phyloP scores from a whole-genome alignment of 306 rosid genomes.

The Abrus pulchellus region DNA sequence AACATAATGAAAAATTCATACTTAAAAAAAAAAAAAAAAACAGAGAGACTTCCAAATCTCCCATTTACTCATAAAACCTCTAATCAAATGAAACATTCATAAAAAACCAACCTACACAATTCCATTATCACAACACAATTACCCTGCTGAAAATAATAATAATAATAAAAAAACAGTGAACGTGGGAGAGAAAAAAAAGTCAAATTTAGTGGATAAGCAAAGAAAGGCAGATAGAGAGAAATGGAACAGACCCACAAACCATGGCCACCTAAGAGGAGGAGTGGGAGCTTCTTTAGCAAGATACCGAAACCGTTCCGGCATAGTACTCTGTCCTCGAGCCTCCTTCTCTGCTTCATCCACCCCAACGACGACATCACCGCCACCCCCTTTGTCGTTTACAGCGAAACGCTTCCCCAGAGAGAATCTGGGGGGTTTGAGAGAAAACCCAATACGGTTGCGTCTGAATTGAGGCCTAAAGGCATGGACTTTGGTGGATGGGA shows the following conservation, averaged over 20 bases:
- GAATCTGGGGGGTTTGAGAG: conserved; percentile 48
- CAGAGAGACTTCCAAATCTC: background rate
- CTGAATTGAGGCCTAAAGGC: conserved; percentile 38
- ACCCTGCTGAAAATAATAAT: background rate
- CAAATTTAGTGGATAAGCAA: background rate
- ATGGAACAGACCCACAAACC: conserved; percentile 67
- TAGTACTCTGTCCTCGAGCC: conserved; percentile 66
- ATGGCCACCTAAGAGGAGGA: conserved; percentile 86
- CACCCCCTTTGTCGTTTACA: conserved; percentile 25
- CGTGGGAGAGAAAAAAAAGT: conserved; percentile 1
- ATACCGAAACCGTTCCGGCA: conserved; percentile 85
- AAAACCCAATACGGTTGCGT: conserved; percentile 43
- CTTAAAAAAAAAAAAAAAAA: background rate
- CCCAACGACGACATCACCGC: conserved; percentile 33
- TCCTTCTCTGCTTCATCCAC: conserved; percentile 67
- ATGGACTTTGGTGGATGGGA: conserved; percentile 51
- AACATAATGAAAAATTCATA: background rate
- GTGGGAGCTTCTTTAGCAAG: conserved; percentile 77
- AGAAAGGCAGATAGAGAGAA: background rate
- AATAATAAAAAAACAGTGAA: background rate
- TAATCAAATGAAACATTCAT: background rate
- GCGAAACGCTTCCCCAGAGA: conserved; percentile 51
- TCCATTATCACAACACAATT: background rate
- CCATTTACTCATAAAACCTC: background rate
- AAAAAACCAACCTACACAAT: background rate